Evolutionary conservation across 2,329 filamentous ascomycete species (phyloP).

Genomic region (Neurospora sp.): DNA sequence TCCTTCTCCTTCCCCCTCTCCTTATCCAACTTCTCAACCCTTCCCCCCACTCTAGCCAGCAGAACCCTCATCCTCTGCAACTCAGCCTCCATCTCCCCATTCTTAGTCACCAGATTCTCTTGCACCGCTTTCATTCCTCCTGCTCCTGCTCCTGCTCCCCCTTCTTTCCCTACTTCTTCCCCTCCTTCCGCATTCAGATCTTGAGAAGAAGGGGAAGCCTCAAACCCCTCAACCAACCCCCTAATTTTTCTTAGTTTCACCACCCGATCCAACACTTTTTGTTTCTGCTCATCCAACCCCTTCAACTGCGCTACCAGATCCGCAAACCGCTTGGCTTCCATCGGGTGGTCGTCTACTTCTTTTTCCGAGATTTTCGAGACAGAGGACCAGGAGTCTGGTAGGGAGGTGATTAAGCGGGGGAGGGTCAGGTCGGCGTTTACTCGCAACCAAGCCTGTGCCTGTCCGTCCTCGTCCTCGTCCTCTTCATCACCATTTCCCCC

Average conservation of each 20-base stretch:
- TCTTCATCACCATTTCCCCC: neutral
- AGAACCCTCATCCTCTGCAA: slow-evolving; percentile 57
- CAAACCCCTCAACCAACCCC: slow-evolving; percentile 40
- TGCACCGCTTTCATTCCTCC: slow-evolving; percentile 38
- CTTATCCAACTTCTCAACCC: slow-evolving; percentile 31
- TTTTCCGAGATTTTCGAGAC: slow-evolving; percentile 25
- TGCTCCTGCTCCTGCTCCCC: slow-evolving; percentile 18
- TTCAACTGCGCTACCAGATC: slow-evolving; percentile 39
- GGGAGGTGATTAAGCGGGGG: slow-evolving; percentile 31
- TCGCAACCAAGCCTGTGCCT: neutral
- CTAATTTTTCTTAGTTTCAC: slow-evolving; percentile 40
- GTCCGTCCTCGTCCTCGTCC: neutral
- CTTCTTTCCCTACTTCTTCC: slow-evolving; percentile 16
- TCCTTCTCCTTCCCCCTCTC: slow-evolving; percentile 3
- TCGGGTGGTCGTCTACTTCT: slow-evolving; percentile 29
- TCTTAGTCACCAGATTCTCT: slow-evolving; percentile 55
- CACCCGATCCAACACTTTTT: slow-evolving; percentile 24
- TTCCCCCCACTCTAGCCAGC: slow-evolving; percentile 46
- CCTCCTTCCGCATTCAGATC: neutral
- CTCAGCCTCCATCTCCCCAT: slow-evolving; percentile 55
- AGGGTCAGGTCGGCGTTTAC: slow-evolving; percentile 24
- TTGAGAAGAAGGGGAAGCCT: slow-evolving; percentile 1
- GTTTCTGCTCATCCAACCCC: slow-evolving; percentile 36
- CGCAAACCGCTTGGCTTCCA: slow-evolving; percentile 41
- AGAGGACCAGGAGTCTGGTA: slow-evolving; percentile 37